phyloP scores from a whole-genome alignment of 495 filamentous ascomycete species.

The Penicillium cinerascens region DNA sequence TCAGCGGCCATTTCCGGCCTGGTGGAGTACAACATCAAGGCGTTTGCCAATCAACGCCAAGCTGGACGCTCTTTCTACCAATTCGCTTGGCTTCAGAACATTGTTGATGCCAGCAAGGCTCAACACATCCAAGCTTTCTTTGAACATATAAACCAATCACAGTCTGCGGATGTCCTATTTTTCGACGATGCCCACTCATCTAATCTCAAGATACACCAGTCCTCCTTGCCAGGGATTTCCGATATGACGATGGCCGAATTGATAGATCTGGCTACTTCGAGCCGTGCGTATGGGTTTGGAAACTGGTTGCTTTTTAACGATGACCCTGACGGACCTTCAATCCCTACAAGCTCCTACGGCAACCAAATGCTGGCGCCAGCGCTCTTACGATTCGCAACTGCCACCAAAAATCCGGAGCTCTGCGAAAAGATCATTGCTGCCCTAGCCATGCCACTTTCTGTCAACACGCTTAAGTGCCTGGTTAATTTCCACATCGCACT shows the following conservation, averaged over 20 bases:
- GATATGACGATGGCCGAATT: constrained; percentile 44
- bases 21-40: constrained; percentile 35
- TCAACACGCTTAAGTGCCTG: constrained; percentile 47
- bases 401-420: constrained; percentile 46
- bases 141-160: constrained; percentile 15
- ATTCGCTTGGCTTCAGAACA: constrained; percentile 35
- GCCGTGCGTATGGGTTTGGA: constrained; percentile 47
- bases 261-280: constrained; percentile 50
- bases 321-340: constrained; percentile 55
- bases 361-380: constrained; percentile 50
- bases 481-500: constrained; percentile 47
- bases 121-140: constrained; percentile 38
- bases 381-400: constrained; percentile 55
- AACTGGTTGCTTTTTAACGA: constrained; percentile 53
- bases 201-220: constrained; percentile 19
- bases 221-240: constrained; percentile 47
- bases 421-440: constrained; percentile 40
- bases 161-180: constrained; percentile 12
- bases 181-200: constrained; percentile 19
- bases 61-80: constrained; percentile 27
- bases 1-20: constrained; percentile 35
- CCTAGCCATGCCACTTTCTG: constrained; percentile 35
- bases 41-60: constrained; percentile 22
- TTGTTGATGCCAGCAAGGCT: constrained; percentile 40
- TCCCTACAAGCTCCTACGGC: constrained; percentile 45